A percentile compares a stretch with the other conserved stretches of the same genome.
phyloP scores from a whole-genome alignment of 345 rosid species.

The Linum tenue region DNA sequence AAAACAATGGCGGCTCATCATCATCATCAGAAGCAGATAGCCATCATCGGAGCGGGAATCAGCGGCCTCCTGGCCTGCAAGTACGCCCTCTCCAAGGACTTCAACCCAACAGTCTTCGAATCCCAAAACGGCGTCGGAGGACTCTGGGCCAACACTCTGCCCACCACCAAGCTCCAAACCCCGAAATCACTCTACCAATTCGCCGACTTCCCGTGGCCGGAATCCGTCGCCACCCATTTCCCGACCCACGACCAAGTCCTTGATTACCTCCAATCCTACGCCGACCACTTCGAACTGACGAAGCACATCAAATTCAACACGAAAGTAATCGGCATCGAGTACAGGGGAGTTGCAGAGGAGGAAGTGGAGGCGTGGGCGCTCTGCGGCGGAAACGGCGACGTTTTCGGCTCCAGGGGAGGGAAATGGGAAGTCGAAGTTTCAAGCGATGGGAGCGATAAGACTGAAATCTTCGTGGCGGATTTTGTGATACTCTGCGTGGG shows the following conservation, averaged over 20 bases:
- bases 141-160: slow-evolving; percentile 27
- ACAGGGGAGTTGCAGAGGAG: slow-evolving; percentile 13
- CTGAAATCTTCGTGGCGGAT: slow-evolving; percentile 19
- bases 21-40: slow-evolving; percentile 14
- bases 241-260: slow-evolving; percentile 23
- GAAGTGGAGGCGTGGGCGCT: slow-evolving; percentile 21
- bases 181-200: slow-evolving; percentile 15
- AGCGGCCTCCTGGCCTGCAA: slow-evolving; percentile 39
- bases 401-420: slow-evolving; percentile 18
- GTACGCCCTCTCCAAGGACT: slow-evolving; percentile 28
- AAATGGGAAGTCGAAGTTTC: slow-evolving; percentile 31
- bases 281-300: slow-evolving; percentile 24
- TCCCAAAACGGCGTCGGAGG: slow-evolving; percentile 23
- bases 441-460: slow-evolving; percentile 8
- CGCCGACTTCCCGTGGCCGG: slow-evolving; percentile 47
- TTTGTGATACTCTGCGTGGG: slow-evolving; percentile 36
- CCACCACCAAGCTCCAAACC: slow-evolving; percentile 30
- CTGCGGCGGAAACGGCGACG: slow-evolving; percentile 27
- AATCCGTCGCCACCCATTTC: slow-evolving; percentile 19
- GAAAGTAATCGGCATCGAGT: slow-evolving; percentile 22
- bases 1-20: neutral
- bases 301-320: slow-evolving; percentile 27
- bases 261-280: slow-evolving; percentile 29
- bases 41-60: slow-evolving; percentile 31
- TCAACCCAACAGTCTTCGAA: slow-evolving; percentile 29